Evolutionary conservation across 257 asterid species (phyloP).

Genomic region (Solanum ossicruentum): DNA sequence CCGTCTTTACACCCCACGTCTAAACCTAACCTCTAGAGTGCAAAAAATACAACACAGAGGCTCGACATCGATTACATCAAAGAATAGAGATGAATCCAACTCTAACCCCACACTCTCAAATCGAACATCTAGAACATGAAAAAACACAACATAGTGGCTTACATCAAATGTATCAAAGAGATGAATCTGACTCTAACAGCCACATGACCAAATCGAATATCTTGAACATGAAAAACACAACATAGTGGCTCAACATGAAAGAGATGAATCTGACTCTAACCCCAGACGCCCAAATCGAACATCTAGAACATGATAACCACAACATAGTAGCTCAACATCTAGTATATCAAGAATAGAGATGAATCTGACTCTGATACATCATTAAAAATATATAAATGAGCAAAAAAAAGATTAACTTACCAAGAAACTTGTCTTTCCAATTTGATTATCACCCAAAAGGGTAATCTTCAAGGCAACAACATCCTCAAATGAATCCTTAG

Average conservation of each 20-base stretch:
- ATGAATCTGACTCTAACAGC: neutral
- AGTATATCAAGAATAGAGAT: neutral
- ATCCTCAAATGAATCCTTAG: conserved; percentile 36
- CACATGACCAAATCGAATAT: neutral
- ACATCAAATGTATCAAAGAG: neutral
- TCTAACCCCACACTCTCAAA: neutral
- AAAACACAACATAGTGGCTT: neutral
- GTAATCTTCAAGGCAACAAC: conserved; percentile 52
- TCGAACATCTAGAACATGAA: neutral
- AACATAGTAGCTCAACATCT: neutral
- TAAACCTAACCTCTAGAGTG: neutral
- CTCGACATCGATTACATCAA: neutral
- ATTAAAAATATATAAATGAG: neutral
- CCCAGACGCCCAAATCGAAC: neutral
- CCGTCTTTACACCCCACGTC: neutral
- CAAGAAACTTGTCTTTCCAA: conserved; percentile 60
- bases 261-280: neutral
- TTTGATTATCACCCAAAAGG: conserved; percentile 46
- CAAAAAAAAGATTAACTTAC: conserved; percentile 1
- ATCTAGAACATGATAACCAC: neutral
- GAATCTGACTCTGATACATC: neutral
- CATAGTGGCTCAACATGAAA: neutral
- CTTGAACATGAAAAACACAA: neutral
- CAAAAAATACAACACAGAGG: neutral
- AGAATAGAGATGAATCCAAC: neutral